A percentile compares a stretch with the other conserved stretches of the same genome.
phyloP scores from a whole-genome alignment of 2,329 filamentous ascomycete genomes.

The Fusarium succisae region DNA sequence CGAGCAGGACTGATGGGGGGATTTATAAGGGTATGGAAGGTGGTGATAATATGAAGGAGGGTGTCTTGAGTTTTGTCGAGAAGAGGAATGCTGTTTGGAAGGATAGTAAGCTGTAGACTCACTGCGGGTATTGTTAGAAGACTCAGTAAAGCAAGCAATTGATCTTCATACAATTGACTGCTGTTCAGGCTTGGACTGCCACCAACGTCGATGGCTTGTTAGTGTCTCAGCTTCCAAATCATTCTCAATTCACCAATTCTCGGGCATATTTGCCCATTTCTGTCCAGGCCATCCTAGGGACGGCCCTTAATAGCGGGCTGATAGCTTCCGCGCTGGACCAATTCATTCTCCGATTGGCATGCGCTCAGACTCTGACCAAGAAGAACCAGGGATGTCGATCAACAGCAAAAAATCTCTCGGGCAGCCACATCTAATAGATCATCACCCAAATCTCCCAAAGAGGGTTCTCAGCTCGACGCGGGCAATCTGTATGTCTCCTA shows the following conservation, averaged over 20 bases:
- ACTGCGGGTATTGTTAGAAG: too few species aligned
- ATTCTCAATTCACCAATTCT: background rate
- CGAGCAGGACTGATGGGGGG: conserved; percentile 63
- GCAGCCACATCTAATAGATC: conserved; percentile 11
- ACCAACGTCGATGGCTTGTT: conserved; percentile 28
- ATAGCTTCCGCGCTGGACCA: conserved; percentile 29
- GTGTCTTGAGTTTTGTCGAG: conserved; percentile 79
- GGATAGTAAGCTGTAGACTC: conserved; percentile 65
- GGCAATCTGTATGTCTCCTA: conserved; percentile 6
- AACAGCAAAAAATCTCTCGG: conserved; percentile 4
- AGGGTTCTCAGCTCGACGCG: conserved; percentile 20
- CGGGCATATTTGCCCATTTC: background rate
- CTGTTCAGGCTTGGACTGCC: conserved; percentile 4
- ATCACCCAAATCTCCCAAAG: background rate
- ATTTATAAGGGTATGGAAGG: conserved; percentile 68
- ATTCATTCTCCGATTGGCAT: conserved; percentile 21
- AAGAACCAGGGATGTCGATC: conserved; percentile 13
- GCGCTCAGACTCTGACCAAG: conserved; percentile 2
- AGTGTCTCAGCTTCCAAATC: background rate
- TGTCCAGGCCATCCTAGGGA: conserved; percentile 24
- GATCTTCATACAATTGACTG: background rate
- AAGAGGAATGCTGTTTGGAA: conserved; percentile 76
- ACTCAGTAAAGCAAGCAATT: background rate
- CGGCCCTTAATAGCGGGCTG: conserved; percentile 29
- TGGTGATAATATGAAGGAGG: conserved; percentile 79